These are phyloP conservation scores for Quercus alba DNA, from an alignment of 306 rosid species.

Conservation along the genomic window DNA sequence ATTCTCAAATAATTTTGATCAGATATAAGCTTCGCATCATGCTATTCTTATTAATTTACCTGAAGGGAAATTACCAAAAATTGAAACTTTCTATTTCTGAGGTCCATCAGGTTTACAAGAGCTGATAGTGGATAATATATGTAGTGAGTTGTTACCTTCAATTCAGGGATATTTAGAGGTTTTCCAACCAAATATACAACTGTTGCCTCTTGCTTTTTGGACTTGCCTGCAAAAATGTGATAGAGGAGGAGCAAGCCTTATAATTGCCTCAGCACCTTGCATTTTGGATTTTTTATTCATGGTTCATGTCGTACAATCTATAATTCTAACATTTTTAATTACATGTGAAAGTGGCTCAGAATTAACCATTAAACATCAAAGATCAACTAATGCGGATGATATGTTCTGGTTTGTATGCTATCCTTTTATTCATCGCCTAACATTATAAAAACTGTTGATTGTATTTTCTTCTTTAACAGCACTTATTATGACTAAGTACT, in stretches of 20 bases:
- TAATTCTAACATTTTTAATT: background rate
- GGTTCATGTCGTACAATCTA: background rate
- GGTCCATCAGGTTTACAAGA: background rate
- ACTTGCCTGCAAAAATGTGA: background rate
- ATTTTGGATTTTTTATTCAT: background rate
- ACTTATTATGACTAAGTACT: background rate
- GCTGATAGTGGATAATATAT: background rate
- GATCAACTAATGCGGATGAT: background rate
- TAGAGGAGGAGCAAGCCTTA: background rate
- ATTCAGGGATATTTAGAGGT: no score
- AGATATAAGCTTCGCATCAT: background rate
- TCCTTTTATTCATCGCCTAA: background rate
- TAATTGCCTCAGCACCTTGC: background rate
- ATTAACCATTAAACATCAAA: background rate
- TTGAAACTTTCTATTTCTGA: background rate
- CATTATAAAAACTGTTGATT: background rate
- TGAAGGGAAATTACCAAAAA: background rate
- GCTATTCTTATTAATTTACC: background rate
- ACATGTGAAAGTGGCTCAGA: background rate
- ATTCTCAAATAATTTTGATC: no score
- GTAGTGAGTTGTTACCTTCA: no score
- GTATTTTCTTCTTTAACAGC: background rate
- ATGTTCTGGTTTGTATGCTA: background rate
- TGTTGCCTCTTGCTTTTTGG: background rate
- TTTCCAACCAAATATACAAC: background rate